phyloP scores from a whole-genome alignment of 495 filamentous ascomycete genomes.

The Penicillium waksmanii region DNA sequence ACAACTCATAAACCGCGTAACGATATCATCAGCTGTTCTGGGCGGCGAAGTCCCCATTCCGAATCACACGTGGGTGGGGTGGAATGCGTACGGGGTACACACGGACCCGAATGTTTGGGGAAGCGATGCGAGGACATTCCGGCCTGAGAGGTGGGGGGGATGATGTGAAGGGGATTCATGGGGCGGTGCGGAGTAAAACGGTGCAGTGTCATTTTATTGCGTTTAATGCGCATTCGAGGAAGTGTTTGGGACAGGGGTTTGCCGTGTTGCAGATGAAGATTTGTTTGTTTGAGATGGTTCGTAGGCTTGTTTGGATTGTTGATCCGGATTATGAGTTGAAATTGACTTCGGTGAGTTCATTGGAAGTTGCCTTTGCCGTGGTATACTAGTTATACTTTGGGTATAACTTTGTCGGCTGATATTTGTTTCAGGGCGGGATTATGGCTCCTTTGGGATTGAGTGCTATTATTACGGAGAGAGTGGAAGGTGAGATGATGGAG shows the following conservation, averaged over 20 bases:
- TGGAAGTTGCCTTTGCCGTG: not conserved
- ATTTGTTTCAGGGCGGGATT: conserved; percentile 19
- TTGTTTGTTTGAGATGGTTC: conserved; percentile 35
- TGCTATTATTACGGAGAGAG: conserved; percentile 7
- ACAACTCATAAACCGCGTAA: conserved; percentile 40
- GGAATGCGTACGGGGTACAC: conserved; percentile 41
- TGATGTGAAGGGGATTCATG: conserved; percentile 35
- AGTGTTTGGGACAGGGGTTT: conserved; percentile 43
- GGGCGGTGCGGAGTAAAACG: conserved; percentile 29
- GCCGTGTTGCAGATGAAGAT: conserved; percentile 41
- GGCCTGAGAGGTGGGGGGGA: conserved; percentile 43
- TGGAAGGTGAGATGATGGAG: not conserved
- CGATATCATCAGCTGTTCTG: conserved; percentile 14
- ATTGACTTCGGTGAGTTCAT: conserved; percentile 39
- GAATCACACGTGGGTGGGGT: conserved; percentile 38
- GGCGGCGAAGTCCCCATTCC: conserved; percentile 35
- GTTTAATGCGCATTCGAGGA: conserved; percentile 39
- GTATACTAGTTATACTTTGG: not conserved
- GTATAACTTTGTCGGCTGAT: not conserved
- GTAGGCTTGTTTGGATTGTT: conserved; percentile 31
- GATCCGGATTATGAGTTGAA: conserved; percentile 36
- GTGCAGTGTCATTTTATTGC: conserved; percentile 40
- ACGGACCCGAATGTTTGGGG: conserved; percentile 38
- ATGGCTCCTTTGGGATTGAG: conserved; percentile 19
- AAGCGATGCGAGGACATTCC: conserved; percentile 29